Conservation (phyloP, 306 rosid species). For the Glycine soja region DNA sequence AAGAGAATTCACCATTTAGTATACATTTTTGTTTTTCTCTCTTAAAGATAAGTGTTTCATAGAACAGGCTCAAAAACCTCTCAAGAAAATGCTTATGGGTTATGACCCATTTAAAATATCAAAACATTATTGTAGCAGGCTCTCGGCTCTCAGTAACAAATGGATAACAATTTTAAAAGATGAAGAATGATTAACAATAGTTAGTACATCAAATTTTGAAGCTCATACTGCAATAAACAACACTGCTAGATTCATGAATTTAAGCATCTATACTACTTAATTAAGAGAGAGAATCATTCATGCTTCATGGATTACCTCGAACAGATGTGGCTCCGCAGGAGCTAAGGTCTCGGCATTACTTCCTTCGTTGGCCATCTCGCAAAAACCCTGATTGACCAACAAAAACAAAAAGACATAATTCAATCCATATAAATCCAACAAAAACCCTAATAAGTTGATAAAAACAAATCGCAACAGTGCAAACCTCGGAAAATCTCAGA, state of each 20-base stretch:
- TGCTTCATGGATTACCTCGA: constrained; percentile 65
- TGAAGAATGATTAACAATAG: background rate
- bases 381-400: constrained; percentile 55
- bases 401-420: constrained; percentile 10
- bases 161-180: constrained; percentile 1
- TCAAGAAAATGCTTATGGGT: constrained; percentile 2
- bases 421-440: constrained; percentile 31
- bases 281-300: background rate
- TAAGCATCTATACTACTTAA: background rate
- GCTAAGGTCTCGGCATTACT: constrained; percentile 75
- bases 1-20: background rate
- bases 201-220: constrained; percentile 24
- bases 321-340: constrained; percentile 60
- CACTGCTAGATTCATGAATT: constrained; percentile 4
- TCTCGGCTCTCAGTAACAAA: constrained; percentile 12
- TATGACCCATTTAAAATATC: constrained; percentile 11
- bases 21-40: background rate
- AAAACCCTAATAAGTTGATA: constrained; percentile 67
- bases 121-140: constrained; percentile 7
- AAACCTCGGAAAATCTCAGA: constrained; percentile 56
- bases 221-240: constrained; percentile 7
- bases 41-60: background rate
- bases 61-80: background rate
- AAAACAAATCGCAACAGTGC: constrained; percentile 38
- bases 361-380: constrained; percentile 78